A percentile compares a stretch with the other conserved stretches of the same genome.
Conservation (phyloP, 805 yeast species). For the Ogataea trehaloabstinens region DNA sequence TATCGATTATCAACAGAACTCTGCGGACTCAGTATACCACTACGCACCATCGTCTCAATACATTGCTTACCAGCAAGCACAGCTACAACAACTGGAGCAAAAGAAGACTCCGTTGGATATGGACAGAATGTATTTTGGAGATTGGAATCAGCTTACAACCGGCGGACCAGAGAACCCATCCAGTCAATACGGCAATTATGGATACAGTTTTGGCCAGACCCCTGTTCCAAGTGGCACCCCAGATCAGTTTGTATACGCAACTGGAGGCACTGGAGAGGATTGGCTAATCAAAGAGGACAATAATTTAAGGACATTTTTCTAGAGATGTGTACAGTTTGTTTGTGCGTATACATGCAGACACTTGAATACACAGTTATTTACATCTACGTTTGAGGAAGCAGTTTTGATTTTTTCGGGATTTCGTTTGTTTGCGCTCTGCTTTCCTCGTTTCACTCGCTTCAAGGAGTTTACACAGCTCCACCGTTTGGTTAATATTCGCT, state of each 20-base stretch:
- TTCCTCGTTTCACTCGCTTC: too few species aligned
- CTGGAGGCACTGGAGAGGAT: slow-evolving; percentile 8
- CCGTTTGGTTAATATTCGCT: too few species aligned
- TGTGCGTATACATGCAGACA: too few species aligned
- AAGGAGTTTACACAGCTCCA: too few species aligned
- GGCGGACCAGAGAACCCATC: not conserved
- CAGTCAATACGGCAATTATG: not conserved
- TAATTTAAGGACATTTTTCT: slow-evolving; percentile 7
- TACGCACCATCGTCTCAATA: slow-evolving; percentile 19
- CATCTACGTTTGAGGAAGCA: too few species aligned
- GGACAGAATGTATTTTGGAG: slow-evolving; percentile 6
- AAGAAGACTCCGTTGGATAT: not conserved
- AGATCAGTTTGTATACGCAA: slow-evolving; percentile 1
- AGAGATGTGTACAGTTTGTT: too few species aligned
- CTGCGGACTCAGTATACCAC: slow-evolving; percentile 4
- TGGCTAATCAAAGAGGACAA: slow-evolving; percentile 12
- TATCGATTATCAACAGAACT: not conserved
- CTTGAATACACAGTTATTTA: too few species aligned
- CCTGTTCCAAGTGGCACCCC: not conserved
- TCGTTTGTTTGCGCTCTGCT: too few species aligned
- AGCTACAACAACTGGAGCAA: slow-evolving; percentile 12
- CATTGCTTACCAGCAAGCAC: slow-evolving; percentile 15
- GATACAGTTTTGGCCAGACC: slow-evolving; percentile 3
- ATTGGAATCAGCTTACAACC: not conserved
- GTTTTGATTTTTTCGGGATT: too few species aligned